phyloP scores from a whole-genome alignment of 805 yeast species.

The Cyberlindnera nakhonratchasimensis region DNA sequence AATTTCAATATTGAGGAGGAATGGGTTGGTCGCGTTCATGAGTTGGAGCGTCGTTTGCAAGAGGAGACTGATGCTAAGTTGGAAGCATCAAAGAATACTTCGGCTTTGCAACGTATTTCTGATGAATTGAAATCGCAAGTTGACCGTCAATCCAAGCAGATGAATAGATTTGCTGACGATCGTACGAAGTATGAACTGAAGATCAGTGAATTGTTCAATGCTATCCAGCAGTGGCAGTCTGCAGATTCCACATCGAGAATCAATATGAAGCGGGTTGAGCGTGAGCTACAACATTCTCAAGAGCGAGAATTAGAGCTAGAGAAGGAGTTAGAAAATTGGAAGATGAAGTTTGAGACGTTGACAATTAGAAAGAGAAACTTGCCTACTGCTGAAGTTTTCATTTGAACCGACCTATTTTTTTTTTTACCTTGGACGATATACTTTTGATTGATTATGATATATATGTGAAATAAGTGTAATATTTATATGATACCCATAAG shows the following conservation, averaged over 20 bases:
- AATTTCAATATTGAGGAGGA: constrained; percentile 49
- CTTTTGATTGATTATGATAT: not conserved
- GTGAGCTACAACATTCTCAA: constrained; percentile 54
- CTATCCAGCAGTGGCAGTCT: constrained; percentile 40
- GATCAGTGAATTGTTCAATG: constrained; percentile 42
- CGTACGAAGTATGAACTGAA: constrained; percentile 52
- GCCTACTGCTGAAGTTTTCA: constrained; percentile 26
- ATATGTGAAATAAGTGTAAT: not conserved
- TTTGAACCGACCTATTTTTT: constrained; percentile 17
- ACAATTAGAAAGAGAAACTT: constrained; percentile 21
- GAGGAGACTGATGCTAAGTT: constrained; percentile 44
- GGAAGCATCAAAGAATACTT: constrained; percentile 49
- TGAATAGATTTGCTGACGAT: constrained; percentile 55
- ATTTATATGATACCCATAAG: not conserved
- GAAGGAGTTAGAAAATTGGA: constrained; percentile 56
- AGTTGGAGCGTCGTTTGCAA: constrained; percentile 49
- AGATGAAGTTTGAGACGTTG: constrained; percentile 34
- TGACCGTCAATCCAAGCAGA: constrained; percentile 47
- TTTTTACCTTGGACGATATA: not conserved
- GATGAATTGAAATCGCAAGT: constrained; percentile 51
- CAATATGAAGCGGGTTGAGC: constrained; percentile 43
- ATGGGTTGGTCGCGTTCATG: constrained; percentile 56
- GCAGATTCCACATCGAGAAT: constrained; percentile 44
- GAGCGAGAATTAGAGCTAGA: constrained; percentile 52
- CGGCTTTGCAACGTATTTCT: constrained; percentile 48